These are phyloP conservation scores for Lindgomyces ingoldianus DNA, from an alignment of 495 filamentous ascomycete genomes.

Conservation along the genomic window DNA sequence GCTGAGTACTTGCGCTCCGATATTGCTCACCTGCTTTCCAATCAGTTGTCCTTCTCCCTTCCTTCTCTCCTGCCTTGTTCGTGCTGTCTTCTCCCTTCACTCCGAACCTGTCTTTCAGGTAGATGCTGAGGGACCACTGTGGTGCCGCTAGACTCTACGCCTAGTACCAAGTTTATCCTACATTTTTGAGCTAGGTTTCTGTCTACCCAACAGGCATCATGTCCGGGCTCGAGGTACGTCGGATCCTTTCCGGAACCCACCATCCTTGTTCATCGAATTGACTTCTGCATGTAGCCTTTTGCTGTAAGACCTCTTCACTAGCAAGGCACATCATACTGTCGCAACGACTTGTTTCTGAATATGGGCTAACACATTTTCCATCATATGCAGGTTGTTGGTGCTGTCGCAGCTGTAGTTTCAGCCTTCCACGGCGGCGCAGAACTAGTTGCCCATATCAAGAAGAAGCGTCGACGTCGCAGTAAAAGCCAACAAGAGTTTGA, in stretches of 20 bases:
- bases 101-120: neutral
- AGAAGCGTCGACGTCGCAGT: constrained; percentile 41
- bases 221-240: constrained; percentile 37
- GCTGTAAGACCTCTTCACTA: constrained; percentile 8
- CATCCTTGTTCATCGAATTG: neutral
- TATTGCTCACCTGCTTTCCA: neutral
- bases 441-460: constrained; percentile 45
- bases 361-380: constrained; percentile 4
- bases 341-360: neutral
- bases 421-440: constrained; percentile 50
- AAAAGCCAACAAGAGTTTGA: constrained; percentile 37
- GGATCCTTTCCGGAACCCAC: neutral
- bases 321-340: neutral
- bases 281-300: constrained; percentile 12
- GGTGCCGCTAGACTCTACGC: neutral
- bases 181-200: neutral
- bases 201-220: constrained; percentile 5
- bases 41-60: constrained; percentile 4
- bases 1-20: neutral
- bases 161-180: neutral
- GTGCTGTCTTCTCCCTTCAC: neutral
- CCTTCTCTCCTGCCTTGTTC: constrained; percentile 6
- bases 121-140: neutral
- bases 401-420: constrained; percentile 50
- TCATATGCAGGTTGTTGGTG: constrained; percentile 43